Evolutionary conservation across 345 rosid genomes (phyloP).

Genomic region (Hibiscus mutabilis): DNA sequence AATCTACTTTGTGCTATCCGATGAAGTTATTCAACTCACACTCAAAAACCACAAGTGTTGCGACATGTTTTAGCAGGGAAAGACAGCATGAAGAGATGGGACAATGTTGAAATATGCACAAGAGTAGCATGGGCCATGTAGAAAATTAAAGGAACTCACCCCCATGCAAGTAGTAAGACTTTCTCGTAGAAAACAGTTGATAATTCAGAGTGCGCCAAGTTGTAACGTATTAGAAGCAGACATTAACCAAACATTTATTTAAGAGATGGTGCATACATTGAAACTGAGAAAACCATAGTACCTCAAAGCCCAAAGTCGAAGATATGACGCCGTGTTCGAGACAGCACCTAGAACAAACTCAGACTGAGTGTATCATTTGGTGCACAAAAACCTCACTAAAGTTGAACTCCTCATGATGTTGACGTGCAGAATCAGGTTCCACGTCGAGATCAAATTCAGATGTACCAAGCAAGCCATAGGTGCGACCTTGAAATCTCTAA

Average conservation of each 20-base stretch:
- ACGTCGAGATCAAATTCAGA: constrained; percentile 74
- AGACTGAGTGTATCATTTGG: constrained; percentile 97
- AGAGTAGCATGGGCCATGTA: not conserved
- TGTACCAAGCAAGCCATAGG: constrained; percentile 72
- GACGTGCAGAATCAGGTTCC: constrained; percentile 76
- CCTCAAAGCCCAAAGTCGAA: constrained; percentile 99
- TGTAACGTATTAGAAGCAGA: constrained; percentile 25
- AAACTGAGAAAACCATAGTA: constrained; percentile 9
- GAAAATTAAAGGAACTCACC: constrained; percentile 45
- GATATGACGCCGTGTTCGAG: constrained; percentile 97
- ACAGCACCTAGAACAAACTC: constrained; percentile 96
- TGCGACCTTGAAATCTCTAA: constrained; percentile 93
- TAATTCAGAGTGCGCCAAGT: constrained; percentile 96
- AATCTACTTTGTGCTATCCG: not conserved
- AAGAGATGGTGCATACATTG: not conserved
- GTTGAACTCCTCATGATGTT: constrained; percentile 79
- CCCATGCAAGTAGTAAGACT: constrained; percentile 94
- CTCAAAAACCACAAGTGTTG: not conserved
- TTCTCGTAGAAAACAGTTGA: constrained; percentile 96
- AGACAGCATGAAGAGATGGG: not conserved
- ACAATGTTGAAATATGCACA: not conserved
- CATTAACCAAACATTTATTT: constrained; percentile 1
- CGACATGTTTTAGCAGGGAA: not conserved
- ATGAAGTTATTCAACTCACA: constrained; percentile 1
- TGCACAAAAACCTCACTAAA: constrained; percentile 98